These are phyloP conservation scores for Xylariaceae sp. DNA, from an alignment of 2,329 filamentous ascomycete species.

Conservation along the genomic window DNA sequence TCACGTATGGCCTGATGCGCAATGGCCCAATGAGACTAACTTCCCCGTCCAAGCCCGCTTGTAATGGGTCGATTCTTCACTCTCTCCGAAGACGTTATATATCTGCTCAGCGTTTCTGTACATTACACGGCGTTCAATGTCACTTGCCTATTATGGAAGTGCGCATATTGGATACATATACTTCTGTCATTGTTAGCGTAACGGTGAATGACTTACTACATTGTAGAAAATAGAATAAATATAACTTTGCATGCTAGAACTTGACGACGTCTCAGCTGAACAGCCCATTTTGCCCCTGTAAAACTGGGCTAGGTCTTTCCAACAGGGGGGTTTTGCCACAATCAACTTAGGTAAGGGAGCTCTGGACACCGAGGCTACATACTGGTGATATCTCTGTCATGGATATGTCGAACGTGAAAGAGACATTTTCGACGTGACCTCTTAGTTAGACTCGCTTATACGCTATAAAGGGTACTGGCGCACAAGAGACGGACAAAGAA, in stretches of 20 bases:
- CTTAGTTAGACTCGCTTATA: too few species aligned
- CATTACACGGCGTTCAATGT: constrained; percentile 25
- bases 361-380: too few species aligned
- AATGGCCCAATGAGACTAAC: constrained; percentile 76
- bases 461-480: too few species aligned
- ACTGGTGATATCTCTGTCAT: too few species aligned
- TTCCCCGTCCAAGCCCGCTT: constrained; percentile 80
- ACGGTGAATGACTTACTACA: not conserved
- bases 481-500: too few species aligned
- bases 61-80: constrained; percentile 51
- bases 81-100: not conserved
- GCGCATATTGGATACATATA: not conserved
- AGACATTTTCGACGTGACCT: too few species aligned
- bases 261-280: not conserved
- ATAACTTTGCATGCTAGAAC: not conserved
- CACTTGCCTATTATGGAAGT: constrained; percentile 1
- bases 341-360: too few species aligned
- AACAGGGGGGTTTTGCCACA: too few species aligned
- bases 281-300: not conserved
- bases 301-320: too few species aligned
- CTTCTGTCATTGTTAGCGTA: not conserved
- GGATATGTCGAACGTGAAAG: too few species aligned
- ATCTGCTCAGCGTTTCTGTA: constrained; percentile 24
- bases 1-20: constrained; percentile 87
- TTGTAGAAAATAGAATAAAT: constrained; percentile 7